Evolutionary conservation across 2,329 filamentous ascomycete species (phyloP).

Genomic region (Blastomyces silverae): DNA sequence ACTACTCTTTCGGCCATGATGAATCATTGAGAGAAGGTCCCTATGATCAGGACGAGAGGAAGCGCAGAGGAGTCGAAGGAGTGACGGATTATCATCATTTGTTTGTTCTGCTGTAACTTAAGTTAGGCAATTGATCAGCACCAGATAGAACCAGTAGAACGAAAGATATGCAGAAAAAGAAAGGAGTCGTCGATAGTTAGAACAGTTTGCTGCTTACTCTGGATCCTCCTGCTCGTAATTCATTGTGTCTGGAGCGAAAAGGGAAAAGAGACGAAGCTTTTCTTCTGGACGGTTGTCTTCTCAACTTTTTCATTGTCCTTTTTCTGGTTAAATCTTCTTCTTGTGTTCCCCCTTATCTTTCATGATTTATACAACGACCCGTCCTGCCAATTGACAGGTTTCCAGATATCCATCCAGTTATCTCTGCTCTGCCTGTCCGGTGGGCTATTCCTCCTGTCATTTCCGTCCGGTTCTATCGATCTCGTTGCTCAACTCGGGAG

Average conservation of each 20-base stretch:
- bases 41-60: background rate
- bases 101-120: background rate
- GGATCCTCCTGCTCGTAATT: too few relatives aligned
- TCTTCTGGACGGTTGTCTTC: too few relatives aligned
- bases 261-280: too few relatives aligned
- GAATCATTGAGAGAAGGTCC: background rate
- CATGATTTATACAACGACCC: too few relatives aligned
- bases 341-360: too few relatives aligned
- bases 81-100: background rate
- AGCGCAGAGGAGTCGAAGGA: too few relatives aligned
- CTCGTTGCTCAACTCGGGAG: background rate
- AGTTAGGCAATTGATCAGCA: background rate
- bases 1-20: background rate
- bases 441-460: background rate
- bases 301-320: background rate
- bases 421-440: background rate
- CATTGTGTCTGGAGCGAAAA: too few relatives aligned
- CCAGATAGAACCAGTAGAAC: background rate
- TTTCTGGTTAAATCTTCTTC: too few relatives aligned
- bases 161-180: conserved; percentile 2
- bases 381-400: too few relatives aligned
- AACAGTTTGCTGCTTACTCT: background rate
- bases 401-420: too few relatives aligned
- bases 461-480: background rate
- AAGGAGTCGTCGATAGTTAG: background rate